Percentiles rank a stretch among this genome's conserved stretches.
Evolutionary conservation across 2,329 filamentous ascomycete species (phyloP).

Genomic region (Aspergillus caelatus): DNA sequence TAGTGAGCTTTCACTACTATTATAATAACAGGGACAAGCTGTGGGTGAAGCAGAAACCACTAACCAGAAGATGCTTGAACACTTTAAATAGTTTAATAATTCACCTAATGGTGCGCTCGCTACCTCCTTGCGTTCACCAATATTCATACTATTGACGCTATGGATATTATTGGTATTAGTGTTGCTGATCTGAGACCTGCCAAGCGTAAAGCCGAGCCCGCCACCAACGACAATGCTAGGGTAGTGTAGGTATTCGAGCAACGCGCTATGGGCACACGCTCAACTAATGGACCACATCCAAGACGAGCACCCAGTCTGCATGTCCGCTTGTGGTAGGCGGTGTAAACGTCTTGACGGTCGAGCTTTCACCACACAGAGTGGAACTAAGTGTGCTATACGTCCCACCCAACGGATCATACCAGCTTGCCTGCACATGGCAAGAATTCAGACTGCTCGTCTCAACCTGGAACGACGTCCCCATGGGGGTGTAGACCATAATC

Average conservation of each 20-base stretch:
- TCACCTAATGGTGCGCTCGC: fast-evolving
- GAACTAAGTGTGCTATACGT: background rate
- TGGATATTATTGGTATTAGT: too few relatives aligned
- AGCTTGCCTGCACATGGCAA: background rate
- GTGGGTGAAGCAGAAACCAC: fast-evolving
- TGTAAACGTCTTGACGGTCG: background rate
- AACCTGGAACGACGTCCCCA: background rate
- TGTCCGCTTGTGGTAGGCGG: background rate
- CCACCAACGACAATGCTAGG: background rate
- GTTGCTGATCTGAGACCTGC: too few relatives aligned
- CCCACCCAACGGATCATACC: background rate
- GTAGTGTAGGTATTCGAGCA: too few relatives aligned
- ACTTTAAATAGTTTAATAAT: too few relatives aligned
- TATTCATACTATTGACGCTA: too few relatives aligned
- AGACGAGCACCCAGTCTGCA: background rate
- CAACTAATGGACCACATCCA: background rate
- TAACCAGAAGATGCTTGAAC: too few relatives aligned
- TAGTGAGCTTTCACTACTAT: too few relatives aligned
- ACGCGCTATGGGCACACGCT: background rate
- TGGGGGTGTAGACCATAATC: background rate
- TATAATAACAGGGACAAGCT: too few relatives aligned
- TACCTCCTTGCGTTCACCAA: too few relatives aligned
- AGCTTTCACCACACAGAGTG: background rate
- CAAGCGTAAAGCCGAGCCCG: too few relatives aligned
- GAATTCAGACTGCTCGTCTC: background rate